These are phyloP conservation scores for Suillus clintonianus DNA, from an alignment of 768 basidiomycete species.

Conservation along the genomic window DNA sequence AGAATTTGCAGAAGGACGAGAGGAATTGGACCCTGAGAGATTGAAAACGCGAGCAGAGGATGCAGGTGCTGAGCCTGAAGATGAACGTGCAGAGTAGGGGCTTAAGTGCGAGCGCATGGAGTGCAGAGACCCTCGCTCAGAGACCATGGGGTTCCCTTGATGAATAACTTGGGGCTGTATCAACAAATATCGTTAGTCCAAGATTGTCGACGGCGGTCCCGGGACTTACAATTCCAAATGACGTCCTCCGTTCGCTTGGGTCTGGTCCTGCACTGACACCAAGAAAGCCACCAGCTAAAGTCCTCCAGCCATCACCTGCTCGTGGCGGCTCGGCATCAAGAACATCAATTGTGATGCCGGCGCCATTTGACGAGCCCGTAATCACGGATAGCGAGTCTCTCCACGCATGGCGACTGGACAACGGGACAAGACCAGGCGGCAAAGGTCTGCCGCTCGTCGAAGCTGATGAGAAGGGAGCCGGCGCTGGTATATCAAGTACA, in stretches of 20 bases:
- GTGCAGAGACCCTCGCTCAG: constrained; percentile 67
- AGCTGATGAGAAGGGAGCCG: constrained; percentile 51
- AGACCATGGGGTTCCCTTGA: constrained; percentile 41
- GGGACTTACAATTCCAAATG: constrained; percentile 63
- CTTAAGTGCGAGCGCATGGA: constrained; percentile 61
- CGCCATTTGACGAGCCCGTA: constrained; percentile 32
- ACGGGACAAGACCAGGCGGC: constrained; percentile 41
- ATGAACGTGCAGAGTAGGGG: constrained; percentile 46
- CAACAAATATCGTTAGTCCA: constrained; percentile 12
- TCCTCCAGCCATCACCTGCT: constrained; percentile 63
- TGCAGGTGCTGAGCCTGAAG: constrained; percentile 52
- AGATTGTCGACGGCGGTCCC: constrained; percentile 5
- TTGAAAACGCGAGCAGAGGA: constrained; percentile 45
- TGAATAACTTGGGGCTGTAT: constrained; percentile 47
- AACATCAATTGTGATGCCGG: constrained; percentile 51
- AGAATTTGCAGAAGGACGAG: constrained; percentile 44
- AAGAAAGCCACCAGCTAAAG: constrained; percentile 42
- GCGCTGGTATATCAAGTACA: constrained; percentile 58
- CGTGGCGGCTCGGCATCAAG: constrained; percentile 70
- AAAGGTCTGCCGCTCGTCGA: constrained; percentile 27
- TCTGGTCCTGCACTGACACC: constrained; percentile 19
- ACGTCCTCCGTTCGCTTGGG: constrained; percentile 45
- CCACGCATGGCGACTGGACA: constrained; percentile 33
- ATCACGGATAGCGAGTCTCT: constrained; percentile 36
- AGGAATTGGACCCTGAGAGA: constrained; percentile 55